Base-by-base conservation (phyloP, 1,139 yeast species). In the Candida sp. region DNA sequence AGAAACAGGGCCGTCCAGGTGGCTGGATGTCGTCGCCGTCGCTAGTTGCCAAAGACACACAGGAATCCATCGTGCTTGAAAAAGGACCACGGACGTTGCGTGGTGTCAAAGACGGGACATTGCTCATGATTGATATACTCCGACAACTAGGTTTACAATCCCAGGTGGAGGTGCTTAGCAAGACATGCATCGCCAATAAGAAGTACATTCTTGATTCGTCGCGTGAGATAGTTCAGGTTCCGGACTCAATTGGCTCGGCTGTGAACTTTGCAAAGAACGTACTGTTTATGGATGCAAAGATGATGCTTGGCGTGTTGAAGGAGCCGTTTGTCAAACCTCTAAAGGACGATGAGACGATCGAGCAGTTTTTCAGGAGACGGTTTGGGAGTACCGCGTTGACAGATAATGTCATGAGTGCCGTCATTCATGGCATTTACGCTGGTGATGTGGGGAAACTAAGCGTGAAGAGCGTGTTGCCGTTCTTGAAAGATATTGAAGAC, bases 391-490 rank as follows among this genome's bases (percentile, higher is more conserved):
- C 78, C 5, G 63, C 67, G 1, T 56, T 91, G 5, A 80, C 90
- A 2, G 81, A 83, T 47, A 85, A 89, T 50, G 70, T 94, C 11
- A 69, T 88, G 17, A 90, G 97, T 66, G 98, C 97, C 0, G 72
- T 93, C 3, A 74, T 88, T 63, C 92, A 92, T 62, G 99, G 99
- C 0, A 85, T 94, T 2, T 94, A 92, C 66, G 98, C 97, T 4
- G 98, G 96, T 1, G 96, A 93, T 66, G 78, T 85, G 3, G 63
- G 78, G 8, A 74, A 81, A 53, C 70, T 94, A 43, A 89, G 97
- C 68, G 84, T 88, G 0, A 72, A 80, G 25, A 75, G 88, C 1
- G 79, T 88, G 0, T 59, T 86, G 52, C 83, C 84, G 0, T 58
- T 69, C 11, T 62, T 90, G 54, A 81, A 78, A 47, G 71, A 78